These are phyloP conservation scores for Limtongia smithiae DNA, from an alignment of 805 yeast genomes.

Conservation along the genomic window DNA sequence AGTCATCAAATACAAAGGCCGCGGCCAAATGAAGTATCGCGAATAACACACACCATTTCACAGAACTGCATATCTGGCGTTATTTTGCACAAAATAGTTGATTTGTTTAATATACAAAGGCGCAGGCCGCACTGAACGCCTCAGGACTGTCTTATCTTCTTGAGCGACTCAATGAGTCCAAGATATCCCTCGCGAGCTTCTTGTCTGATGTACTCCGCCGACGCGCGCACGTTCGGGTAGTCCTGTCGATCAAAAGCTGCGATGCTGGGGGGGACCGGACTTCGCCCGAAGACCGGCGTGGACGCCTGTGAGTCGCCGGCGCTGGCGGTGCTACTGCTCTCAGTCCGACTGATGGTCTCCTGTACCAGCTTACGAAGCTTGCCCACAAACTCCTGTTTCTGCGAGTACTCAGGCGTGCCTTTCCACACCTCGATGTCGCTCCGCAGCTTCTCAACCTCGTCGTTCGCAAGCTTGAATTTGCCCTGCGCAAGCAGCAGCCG, in stretches of 20 bases:
- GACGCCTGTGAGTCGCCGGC: conserved; percentile 2
- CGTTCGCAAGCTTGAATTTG: conserved; percentile 19
- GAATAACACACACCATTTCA: too few relatives aligned
- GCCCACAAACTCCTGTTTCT: conserved; percentile 19
- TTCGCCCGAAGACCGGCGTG: conserved; percentile 12
- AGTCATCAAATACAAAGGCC: conserved; percentile 15
- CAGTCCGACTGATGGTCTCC: conserved; percentile 17
- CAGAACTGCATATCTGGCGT: not conserved
- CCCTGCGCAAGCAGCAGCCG: conserved; percentile 11
- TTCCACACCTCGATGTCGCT: conserved; percentile 21
- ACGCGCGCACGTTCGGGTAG: conserved; percentile 21
- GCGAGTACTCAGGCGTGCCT: conserved; percentile 20
- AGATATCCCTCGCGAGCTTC: conserved; percentile 26
- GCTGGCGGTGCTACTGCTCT: not conserved
- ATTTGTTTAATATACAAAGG: not conserved
- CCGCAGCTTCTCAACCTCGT: conserved; percentile 14
- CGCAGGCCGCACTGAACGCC: not conserved
- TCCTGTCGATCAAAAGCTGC: conserved; percentile 12
- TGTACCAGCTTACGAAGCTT: conserved; percentile 17
- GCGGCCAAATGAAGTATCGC: conserved; percentile 18
- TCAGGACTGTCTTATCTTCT: conserved; percentile 21
- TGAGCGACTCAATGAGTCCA: conserved; percentile 22
- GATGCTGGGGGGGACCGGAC: conserved; percentile 12
- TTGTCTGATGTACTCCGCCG: conserved; percentile 25
- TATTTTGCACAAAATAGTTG: not conserved